Evolutionary conservation across 306 rosid genomes (phyloP).

Genomic region (Clitoria ternatea): DNA sequence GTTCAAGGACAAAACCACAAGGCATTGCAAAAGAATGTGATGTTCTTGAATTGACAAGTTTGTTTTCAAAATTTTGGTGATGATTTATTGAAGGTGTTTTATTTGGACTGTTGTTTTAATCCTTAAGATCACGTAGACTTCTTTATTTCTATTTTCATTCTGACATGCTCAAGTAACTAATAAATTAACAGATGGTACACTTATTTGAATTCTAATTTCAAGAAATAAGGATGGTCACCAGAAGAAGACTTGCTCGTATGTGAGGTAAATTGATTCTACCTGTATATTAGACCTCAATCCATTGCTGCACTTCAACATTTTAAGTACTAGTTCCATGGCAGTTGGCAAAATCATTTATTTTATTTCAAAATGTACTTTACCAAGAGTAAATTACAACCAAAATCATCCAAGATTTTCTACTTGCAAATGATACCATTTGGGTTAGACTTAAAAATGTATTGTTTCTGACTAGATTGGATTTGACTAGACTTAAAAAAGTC

Average conservation of each 20-base stretch:
- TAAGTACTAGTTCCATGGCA: slow-evolving; percentile 5
- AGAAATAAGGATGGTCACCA: slow-evolving; percentile 99
- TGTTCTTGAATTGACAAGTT: slow-evolving; percentile 3
- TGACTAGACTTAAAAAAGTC: too few species aligned
- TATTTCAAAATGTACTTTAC: background rate
- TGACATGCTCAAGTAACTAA: slow-evolving; percentile 22
- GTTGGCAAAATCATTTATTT: background rate
- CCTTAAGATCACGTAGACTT: background rate
- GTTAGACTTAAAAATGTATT: background rate
- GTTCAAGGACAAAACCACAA: slow-evolving; percentile 94
- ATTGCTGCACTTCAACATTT: slow-evolving; percentile 3
- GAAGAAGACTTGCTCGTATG: slow-evolving; percentile 96
- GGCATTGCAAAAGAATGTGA: slow-evolving; percentile 98
- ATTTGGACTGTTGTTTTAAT: slow-evolving; percentile 5
- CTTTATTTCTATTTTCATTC: slow-evolving; percentile 22
- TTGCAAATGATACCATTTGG: background rate
- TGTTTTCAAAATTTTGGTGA: slow-evolving; percentile 27
- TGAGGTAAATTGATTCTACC: slow-evolving; percentile 55
- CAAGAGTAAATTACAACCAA: slow-evolving; percentile 4
- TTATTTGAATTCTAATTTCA: slow-evolving; percentile 95
- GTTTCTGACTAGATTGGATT: too few species aligned
- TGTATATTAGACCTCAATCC: slow-evolving; percentile 9
- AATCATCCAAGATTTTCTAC: background rate
- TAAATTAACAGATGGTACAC: slow-evolving; percentile 86
- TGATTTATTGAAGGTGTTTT: slow-evolving; percentile 18